Evolutionary conservation across 2,329 filamentous ascomycete genomes (phyloP).

Genomic region (Pezicula carpinea): DNA sequence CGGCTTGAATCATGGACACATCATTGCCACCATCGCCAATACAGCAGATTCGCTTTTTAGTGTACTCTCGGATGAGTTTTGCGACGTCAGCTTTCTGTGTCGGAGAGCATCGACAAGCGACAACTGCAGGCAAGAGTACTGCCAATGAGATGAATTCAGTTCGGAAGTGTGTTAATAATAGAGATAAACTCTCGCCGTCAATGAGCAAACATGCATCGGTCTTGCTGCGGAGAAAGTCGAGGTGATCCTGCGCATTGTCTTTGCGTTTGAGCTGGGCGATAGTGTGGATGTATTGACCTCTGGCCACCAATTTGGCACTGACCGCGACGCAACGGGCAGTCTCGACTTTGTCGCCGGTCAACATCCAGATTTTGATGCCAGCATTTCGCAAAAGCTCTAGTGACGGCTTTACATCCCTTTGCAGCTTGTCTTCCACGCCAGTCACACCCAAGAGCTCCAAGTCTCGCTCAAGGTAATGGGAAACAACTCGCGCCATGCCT

Average conservation of each 20-base stretch:
- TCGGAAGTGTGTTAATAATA: constrained; percentile 80
- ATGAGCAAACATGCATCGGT: constrained; percentile 85
- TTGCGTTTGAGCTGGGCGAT: constrained; percentile 81
- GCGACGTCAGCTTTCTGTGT: constrained; percentile 96
- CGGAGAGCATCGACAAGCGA: constrained; percentile 93
- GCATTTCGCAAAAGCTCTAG: constrained; percentile 93
- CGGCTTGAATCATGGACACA: constrained; percentile 98
- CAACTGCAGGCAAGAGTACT: constrained; percentile 82
- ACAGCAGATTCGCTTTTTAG: constrained; percentile 92
- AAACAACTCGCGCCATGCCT: constrained; percentile 75
- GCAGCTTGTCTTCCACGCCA: constrained; percentile 94
- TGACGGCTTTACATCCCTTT: constrained; percentile 91
- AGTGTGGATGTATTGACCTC: constrained; percentile 94
- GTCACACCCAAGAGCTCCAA: constrained; percentile 95
- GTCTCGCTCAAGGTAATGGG: constrained; percentile 77
- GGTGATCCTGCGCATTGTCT: constrained; percentile 78
- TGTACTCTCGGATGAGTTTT: constrained; percentile 81
- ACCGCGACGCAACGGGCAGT: constrained; percentile 95
- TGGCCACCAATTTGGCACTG: constrained; percentile 85
- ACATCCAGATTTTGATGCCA: constrained; percentile 99
- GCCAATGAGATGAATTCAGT: constrained; percentile 84
- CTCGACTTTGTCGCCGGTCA: constrained; percentile 97
- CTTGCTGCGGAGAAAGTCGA: constrained; percentile 85
- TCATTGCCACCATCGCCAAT: constrained; percentile 98
- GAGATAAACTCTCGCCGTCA: constrained; percentile 82